Percentiles rank a stretch among this genome's conserved stretches.
phyloP scores from a whole-genome alignment of 176 grass and related monocot genomes.

The Puya raimondii region DNA sequence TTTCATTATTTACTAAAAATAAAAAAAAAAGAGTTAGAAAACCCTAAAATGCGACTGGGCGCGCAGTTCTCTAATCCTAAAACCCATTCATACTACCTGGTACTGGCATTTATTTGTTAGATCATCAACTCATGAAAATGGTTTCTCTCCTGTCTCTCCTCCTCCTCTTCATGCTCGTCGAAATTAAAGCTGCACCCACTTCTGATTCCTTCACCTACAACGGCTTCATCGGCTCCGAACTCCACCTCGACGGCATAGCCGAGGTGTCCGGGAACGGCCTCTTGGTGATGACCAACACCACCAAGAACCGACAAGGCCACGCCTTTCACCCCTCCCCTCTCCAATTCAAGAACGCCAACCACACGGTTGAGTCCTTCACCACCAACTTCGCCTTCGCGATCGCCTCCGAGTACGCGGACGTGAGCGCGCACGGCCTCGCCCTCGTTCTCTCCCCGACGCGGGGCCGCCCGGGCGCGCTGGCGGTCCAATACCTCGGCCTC shows the following conservation, averaged over 20 bases:
- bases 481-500: constrained; percentile 33
- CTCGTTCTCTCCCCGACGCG: constrained; percentile 23
- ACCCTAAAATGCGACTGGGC: no score
- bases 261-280: constrained; percentile 26
- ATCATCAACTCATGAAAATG: no score
- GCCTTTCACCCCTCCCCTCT: constrained; percentile 27
- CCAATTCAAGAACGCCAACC: not conserved
- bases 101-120: no score
- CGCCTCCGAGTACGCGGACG: constrained; percentile 12
- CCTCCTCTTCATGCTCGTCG: not conserved
- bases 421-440: constrained; percentile 33
- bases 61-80: no score
- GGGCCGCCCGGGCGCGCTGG: constrained; percentile 24
- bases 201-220: constrained; percentile 28
- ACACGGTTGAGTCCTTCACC: constrained; percentile 17
- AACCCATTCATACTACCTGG: no score
- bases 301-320: constrained; percentile 22
- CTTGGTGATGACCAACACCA: constrained; percentile 54
- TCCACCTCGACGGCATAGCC: constrained; percentile 22
- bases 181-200: not conserved
- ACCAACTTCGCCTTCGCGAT: constrained; percentile 26
- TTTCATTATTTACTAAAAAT: no score
- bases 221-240: constrained; percentile 24
- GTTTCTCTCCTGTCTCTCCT: constrained; percentile 6
- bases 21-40: no score